A percentile compares a stretch with the other conserved stretches of the same genome.
Evolutionary conservation across 768 basidiomycete species (phyloP).

Genomic region (Hebeloma cylindrosporum): DNA sequence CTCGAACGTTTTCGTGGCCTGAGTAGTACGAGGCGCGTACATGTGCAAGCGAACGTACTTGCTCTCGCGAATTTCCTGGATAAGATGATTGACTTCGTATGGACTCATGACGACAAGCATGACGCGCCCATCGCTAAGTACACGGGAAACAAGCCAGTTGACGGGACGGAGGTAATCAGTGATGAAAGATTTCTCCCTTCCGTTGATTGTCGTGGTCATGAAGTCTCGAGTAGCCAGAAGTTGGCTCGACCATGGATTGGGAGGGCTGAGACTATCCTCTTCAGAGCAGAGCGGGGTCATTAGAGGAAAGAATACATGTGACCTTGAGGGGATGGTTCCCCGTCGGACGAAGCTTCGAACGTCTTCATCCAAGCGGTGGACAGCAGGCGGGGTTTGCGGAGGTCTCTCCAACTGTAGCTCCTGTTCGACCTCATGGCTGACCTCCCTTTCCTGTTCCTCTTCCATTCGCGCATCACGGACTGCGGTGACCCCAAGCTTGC

Average conservation of each 20-base stretch:
- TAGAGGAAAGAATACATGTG: conserved; percentile 20
- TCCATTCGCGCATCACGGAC: conserved; percentile 29
- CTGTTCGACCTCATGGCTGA: conserved; percentile 41
- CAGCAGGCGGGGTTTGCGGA: conserved; percentile 24
- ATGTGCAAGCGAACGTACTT: conserved; percentile 37
- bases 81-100: conserved; percentile 37
- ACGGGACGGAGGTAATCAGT: conserved; percentile 38
- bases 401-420: conserved; percentile 42
- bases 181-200: conserved; percentile 7
- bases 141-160: conserved; percentile 41
- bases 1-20: conserved; percentile 37
- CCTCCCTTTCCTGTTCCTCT: conserved; percentile 53
- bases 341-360: conserved; percentile 28
- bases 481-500: conserved; percentile 26
- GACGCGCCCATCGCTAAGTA: background rate
- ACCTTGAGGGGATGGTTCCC: conserved; percentile 25
- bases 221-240: conserved; percentile 38
- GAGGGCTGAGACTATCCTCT: conserved; percentile 6
- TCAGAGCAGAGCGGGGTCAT: conserved; percentile 18
- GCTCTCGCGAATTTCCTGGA: conserved; percentile 35
- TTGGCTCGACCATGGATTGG: conserved; percentile 19
- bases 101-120: conserved; percentile 40
- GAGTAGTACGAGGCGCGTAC: conserved; percentile 39
- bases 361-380: conserved; percentile 25
- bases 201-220: conserved; percentile 24